Percentiles rank a stretch among this genome's conserved stretches.
phyloP scores from a whole-genome alignment of 2,329 filamentous ascomycete species.

The Hypoxylon sp. region DNA sequence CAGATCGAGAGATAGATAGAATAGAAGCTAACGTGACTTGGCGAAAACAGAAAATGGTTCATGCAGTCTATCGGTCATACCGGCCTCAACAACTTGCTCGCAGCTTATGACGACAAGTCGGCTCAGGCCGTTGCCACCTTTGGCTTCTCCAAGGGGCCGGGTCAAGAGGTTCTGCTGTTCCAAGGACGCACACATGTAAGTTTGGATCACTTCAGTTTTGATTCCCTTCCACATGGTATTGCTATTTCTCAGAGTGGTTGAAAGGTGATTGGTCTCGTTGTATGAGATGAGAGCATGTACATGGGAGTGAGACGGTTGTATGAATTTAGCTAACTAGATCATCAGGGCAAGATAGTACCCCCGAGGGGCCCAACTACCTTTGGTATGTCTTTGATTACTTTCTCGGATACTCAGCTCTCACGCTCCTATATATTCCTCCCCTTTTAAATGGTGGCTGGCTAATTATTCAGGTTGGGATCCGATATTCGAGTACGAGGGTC shows the following conservation, averaged over 20 bases:
- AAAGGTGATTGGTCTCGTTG: background rate
- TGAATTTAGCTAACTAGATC: background rate
- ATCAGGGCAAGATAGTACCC: conserved; percentile 82
- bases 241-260: background rate
- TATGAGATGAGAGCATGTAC: background rate
- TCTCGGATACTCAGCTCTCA: background rate
- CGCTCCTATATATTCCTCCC: background rate
- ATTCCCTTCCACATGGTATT: conserved; percentile 1
- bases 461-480: conserved; percentile 85
- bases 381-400: conserved; percentile 69
- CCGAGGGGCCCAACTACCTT: conserved; percentile 85
- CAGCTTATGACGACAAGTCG: conserved; percentile 89
- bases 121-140: conserved; percentile 97
- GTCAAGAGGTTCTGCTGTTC: conserved; percentile 86
- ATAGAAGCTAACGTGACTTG: conserved; percentile 14
- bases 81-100: conserved; percentile 90
- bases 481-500: conserved; percentile 92
- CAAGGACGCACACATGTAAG: conserved; percentile 87
- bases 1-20: background rate
- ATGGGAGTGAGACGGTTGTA: background rate
- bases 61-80: conserved; percentile 84
- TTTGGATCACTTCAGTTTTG: conserved; percentile 18
- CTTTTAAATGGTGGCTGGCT: background rate
- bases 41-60: conserved; percentile 86
- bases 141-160: conserved; percentile 89